phyloP scores from a whole-genome alignment of 768 basidiomycete species.

The Stropharia rugosoannulata region DNA sequence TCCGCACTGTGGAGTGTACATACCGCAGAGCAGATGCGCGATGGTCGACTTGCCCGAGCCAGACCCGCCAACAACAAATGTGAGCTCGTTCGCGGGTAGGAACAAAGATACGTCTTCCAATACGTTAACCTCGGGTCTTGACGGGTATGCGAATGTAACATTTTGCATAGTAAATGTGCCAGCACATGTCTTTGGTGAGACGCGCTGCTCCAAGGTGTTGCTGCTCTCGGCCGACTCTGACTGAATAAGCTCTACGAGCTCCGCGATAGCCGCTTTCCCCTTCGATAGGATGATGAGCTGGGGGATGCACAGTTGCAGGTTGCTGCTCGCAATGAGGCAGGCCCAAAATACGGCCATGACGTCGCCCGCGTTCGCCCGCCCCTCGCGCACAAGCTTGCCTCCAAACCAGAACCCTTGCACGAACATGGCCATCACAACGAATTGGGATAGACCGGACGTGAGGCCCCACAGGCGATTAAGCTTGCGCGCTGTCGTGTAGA shows the following conservation, averaged over 20 bases:
- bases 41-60: slow-evolving; percentile 95
- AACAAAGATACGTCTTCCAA: slow-evolving; percentile 66
- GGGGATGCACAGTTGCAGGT: slow-evolving; percentile 85
- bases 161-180: slow-evolving; percentile 77
- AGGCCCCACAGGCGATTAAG: slow-evolving; percentile 77
- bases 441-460: slow-evolving; percentile 68
- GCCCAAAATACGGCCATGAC: slow-evolving; percentile 99
- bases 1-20: slow-evolving; percentile 48
- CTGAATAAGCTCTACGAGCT: slow-evolving; percentile 41
- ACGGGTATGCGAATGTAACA: slow-evolving; percentile 83
- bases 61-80: slow-evolving; percentile 89
- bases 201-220: slow-evolving; percentile 20
- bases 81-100: slow-evolving; percentile 74
- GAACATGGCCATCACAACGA: slow-evolving; percentile 89
- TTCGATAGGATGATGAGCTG: slow-evolving; percentile 74
- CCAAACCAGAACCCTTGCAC: slow-evolving; percentile 98
- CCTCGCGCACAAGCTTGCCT: slow-evolving; percentile 77
- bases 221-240: neutral
- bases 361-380: slow-evolving; percentile 63
- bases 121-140: slow-evolving; percentile 66
- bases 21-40: slow-evolving; percentile 74
- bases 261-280: slow-evolving; percentile 80
- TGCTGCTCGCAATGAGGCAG: slow-evolving; percentile 84
- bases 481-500: slow-evolving; percentile 46
- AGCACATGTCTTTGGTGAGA: slow-evolving; percentile 35